These are phyloP conservation scores for Aschersonia sp. DNA, from an alignment of 2,329 filamentous ascomycete species.

Conservation along the genomic window DNA sequence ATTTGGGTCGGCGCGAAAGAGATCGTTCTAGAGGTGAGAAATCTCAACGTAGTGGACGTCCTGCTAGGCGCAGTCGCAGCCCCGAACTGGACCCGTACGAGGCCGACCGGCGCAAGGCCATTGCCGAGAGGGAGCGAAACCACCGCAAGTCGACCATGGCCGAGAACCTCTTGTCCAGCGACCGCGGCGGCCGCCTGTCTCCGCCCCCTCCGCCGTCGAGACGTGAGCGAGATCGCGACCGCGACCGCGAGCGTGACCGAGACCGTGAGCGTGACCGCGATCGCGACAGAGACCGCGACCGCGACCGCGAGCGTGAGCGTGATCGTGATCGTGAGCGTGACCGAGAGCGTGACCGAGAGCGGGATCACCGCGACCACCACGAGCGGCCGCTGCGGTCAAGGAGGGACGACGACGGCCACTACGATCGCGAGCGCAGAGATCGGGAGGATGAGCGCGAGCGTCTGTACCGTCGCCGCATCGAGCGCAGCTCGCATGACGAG, in stretches of 20 bases:
- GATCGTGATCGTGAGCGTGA: slow-evolving; percentile 15
- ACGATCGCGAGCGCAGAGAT: slow-evolving; percentile 76
- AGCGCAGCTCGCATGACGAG: slow-evolving; percentile 68
- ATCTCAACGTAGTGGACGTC: slow-evolving; percentile 44
- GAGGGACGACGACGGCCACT: slow-evolving; percentile 52
- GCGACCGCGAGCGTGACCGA: slow-evolving; percentile 12
- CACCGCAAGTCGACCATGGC: slow-evolving; percentile 70
- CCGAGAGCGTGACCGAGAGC: no score
- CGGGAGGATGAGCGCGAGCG: slow-evolving; percentile 84
- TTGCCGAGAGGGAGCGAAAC: slow-evolving; percentile 85
- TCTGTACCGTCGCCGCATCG: slow-evolving; percentile 65
- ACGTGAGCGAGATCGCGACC: slow-evolving; percentile 26
- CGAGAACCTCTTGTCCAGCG: slow-evolving; percentile 40
- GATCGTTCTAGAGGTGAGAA: slow-evolving; percentile 45
- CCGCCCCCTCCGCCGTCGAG: slow-evolving; percentile 20
- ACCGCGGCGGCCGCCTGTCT: slow-evolving; percentile 32
- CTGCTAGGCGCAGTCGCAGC: slow-evolving; percentile 58
- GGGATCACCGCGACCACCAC: no score
- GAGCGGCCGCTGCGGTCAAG: slow-evolving; percentile 34
- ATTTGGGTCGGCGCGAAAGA: slow-evolving; percentile 45
- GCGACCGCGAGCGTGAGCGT: slow-evolving; percentile 20
- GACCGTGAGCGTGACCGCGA: slow-evolving; percentile 21
- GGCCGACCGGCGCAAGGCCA: slow-evolving; percentile 83
- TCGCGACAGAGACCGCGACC: slow-evolving; percentile 19
- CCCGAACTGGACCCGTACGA: slow-evolving; percentile 93